Percentiles rank a stretch among this genome's conserved stretches.
Conservation (phyloP, 305 asterid genomes). For the Euphrasia arctica region DNA sequence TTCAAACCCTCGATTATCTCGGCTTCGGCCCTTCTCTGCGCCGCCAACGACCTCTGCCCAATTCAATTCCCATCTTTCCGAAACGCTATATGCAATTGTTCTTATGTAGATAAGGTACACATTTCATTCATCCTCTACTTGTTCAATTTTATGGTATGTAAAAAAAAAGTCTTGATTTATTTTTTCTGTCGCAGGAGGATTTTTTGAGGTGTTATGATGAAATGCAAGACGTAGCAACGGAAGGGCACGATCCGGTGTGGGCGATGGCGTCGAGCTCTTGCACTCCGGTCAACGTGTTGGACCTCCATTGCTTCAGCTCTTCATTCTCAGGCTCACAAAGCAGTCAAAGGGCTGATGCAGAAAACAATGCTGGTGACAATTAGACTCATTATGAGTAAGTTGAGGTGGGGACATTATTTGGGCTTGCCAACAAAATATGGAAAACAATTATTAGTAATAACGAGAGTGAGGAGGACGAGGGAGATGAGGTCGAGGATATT, state of each 20-base stretch:
- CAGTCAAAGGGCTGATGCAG: too few relatives aligned
- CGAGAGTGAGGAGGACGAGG: too few relatives aligned
- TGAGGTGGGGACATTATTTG: too few relatives aligned
- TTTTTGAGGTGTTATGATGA: slow-evolving; percentile 36
- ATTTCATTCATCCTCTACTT: background rate
- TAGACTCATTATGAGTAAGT: slow-evolving; percentile 20
- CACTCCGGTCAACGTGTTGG: slow-evolving; percentile 53
- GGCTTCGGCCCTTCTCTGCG: slow-evolving; percentile 57
- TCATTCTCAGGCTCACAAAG: slow-evolving; percentile 24
- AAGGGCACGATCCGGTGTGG: slow-evolving; percentile 32
- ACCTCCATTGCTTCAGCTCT: slow-evolving; percentile 29
- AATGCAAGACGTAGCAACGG: slow-evolving; percentile 38
- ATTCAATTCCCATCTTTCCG: slow-evolving; percentile 41
- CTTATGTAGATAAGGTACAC: slow-evolving; percentile 47
- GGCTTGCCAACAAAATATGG: background rate
- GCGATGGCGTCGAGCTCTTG: slow-evolving; percentile 32
- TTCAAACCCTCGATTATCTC: slow-evolving; percentile 61
- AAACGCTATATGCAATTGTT: slow-evolving; percentile 36
- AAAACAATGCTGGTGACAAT: slow-evolving; percentile 7
- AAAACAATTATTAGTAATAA: background rate
- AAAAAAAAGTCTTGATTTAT: background rate
- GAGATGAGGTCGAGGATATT: slow-evolving; percentile 16
- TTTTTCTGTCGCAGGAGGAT: slow-evolving; percentile 33
- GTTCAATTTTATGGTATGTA: background rate
- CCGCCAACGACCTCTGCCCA: slow-evolving; percentile 49